Evolutionary conservation across 2,329 filamentous ascomycete genomes (phyloP).

Genomic region (Epichloe coenophiala): DNA sequence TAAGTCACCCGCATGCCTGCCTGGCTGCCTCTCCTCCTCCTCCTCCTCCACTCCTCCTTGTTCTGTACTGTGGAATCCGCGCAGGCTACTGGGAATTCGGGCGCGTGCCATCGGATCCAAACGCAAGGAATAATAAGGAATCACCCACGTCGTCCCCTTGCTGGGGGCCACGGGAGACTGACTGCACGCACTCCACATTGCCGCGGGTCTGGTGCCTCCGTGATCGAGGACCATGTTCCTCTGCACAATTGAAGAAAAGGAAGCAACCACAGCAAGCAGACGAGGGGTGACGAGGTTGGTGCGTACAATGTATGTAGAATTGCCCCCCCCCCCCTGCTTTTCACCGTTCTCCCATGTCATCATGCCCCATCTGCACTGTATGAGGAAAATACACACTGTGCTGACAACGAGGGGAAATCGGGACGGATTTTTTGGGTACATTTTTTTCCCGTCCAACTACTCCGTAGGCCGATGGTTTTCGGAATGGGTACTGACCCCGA

Average conservation of each 20-base stretch:
- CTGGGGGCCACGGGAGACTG: not conserved
- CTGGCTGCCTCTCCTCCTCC: no score
- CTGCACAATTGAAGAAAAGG: not conserved
- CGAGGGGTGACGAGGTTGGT: not conserved
- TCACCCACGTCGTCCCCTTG: not conserved
- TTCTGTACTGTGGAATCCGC: not conserved
- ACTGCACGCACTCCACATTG: not conserved
- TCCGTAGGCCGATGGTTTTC: not conserved
- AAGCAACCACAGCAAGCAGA: not conserved
- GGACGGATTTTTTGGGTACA: not conserved
- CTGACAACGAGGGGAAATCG: not conserved
- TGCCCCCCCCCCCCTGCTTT: not conserved
- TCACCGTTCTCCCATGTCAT: constrained; percentile 1
- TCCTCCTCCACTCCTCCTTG: not conserved
- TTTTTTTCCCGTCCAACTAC: not conserved
- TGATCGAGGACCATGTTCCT: not conserved
- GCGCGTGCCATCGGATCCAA: not conserved
- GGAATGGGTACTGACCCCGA: not conserved
- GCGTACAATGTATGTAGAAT: not conserved
- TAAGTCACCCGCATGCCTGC: no score
- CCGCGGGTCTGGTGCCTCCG: not conserved
- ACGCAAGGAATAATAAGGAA: not conserved
- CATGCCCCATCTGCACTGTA: not conserved
- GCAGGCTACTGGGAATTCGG: no score
- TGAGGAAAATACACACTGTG: not conserved